These are phyloP conservation scores for Mimosa bimucronata DNA, from an alignment of 306 rosid genomes.

Conservation along the genomic window DNA sequence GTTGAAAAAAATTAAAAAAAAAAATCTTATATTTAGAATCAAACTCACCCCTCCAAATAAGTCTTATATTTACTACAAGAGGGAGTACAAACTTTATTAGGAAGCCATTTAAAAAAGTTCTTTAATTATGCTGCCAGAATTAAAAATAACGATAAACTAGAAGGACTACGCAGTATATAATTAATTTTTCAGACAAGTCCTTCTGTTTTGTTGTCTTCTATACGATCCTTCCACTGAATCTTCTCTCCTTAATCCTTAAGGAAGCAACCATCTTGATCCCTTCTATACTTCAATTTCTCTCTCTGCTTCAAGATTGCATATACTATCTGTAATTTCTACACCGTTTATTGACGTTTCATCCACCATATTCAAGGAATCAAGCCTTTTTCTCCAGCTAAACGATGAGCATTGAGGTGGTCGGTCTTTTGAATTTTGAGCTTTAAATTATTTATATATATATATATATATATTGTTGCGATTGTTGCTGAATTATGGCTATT, in stretches of 20 bases:
- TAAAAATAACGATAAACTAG: background rate
- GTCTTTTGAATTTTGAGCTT: background rate
- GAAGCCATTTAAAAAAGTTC: background rate
- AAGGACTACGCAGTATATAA: background rate
- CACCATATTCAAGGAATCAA: background rate
- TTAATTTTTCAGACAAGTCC: background rate
- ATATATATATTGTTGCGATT: background rate
- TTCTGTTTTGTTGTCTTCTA: too few relatives aligned
- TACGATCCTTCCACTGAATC: too few relatives aligned
- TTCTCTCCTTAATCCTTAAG: background rate
- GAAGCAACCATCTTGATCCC: background rate
- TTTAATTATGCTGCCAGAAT: too few relatives aligned
- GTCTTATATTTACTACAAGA: too few relatives aligned
- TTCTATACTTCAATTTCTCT: background rate
- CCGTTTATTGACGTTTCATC: background rate
- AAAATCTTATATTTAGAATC: too few relatives aligned
- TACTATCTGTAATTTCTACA: background rate
- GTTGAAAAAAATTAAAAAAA: too few relatives aligned
- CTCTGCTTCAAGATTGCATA: constrained; percentile 5
- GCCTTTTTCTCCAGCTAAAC: background rate
- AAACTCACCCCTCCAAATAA: too few relatives aligned
- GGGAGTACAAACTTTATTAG: too few relatives aligned
- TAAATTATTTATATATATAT: background rate
- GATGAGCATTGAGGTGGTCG: background rate
- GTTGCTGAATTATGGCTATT: background rate